phyloP scores from a whole-genome alignment of 2,329 filamentous ascomycete genomes.

The Talaromyces pinophilus region DNA sequence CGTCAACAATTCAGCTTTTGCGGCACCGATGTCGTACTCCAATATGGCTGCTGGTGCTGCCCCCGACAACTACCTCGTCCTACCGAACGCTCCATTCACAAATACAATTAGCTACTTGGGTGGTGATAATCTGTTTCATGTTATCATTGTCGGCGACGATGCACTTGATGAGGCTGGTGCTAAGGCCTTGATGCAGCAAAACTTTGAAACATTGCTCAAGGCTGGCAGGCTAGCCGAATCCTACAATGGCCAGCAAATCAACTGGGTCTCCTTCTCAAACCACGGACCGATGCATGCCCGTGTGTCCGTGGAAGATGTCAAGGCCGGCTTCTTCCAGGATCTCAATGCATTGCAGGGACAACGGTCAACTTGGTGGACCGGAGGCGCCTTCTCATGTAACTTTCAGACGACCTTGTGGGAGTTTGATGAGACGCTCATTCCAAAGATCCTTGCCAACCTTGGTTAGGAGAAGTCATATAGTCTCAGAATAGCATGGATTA shows the following conservation, averaged over 20 bases:
- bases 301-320: conserved; percentile 34
- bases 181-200: conserved; percentile 24
- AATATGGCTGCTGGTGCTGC: conserved; percentile 52
- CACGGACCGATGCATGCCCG: conserved; percentile 39
- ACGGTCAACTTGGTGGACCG: conserved; percentile 41
- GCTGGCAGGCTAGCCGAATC: conserved; percentile 17
- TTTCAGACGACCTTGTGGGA: conserved; percentile 30
- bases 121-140: conserved; percentile 27
- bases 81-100: conserved; percentile 27
- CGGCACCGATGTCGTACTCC: conserved; percentile 24
- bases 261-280: conserved; percentile 28
- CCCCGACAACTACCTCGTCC: conserved; percentile 26
- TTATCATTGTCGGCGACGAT: conserved; percentile 29
- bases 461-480: neutral
- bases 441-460: conserved; percentile 23
- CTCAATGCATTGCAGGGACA: conserved; percentile 44
- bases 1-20: conserved; percentile 38
- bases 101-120: conserved; percentile 29
- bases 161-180: conserved; percentile 25
- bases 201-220: conserved; percentile 26
- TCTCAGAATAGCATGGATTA: neutral
- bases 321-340: conserved; percentile 40
- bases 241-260: conserved; percentile 24
- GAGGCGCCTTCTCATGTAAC: conserved; percentile 35
- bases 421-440: conserved; percentile 30